Evolutionary conservation across 805 yeast genomes (phyloP), one percentile per base, ranked within the genome.

Genomic region (Metschnikowia henanensis): DNA sequence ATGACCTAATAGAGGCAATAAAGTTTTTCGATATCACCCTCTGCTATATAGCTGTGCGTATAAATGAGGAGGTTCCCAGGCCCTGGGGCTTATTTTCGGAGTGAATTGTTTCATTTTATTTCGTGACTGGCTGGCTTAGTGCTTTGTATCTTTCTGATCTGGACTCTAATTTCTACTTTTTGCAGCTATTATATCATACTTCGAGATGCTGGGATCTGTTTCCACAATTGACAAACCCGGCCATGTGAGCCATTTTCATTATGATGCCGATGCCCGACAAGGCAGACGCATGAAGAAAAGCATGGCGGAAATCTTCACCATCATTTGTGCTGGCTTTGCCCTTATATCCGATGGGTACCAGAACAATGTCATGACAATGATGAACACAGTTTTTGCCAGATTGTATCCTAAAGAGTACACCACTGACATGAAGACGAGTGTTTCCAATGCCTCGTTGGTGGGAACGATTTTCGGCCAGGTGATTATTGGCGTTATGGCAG

Each of bases 271-370:
- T 12, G 57, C 47, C 22, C 61, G 76, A 53, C 46, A 44, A 28
- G 45, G 50, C 13, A 57, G 76, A 34, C 59, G 62, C 32, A 51
- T 36, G 15, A 60, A 61, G 17, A 53, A 50, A 28, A 43, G 47
- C 23, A 21, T 49, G 29, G 62, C 56, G 20, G 73, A 70, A 43
- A 47, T 66, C 21, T 52, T 71, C 39, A 62, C 81, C 42, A 79
- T 84, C 48, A 56, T 81, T 35, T 79, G 87, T 63, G 72, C 90
- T 19, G 92, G 94, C 12, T 82, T 79, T 50, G 94, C 91, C 0
- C 72, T 86, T 57, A 78, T 84, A 55, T 79, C 86, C 18, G 94
- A 86, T 64, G 91, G 91, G 4, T 84, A 84, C 62, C 88, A 83
- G 59, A 84, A 84, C 58, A 82, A 80, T 52, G 75, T 83, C 49